Evolutionary conservation across 73 alveolate species (phyloP).

Genomic region (Strombidium stylifer): DNA sequence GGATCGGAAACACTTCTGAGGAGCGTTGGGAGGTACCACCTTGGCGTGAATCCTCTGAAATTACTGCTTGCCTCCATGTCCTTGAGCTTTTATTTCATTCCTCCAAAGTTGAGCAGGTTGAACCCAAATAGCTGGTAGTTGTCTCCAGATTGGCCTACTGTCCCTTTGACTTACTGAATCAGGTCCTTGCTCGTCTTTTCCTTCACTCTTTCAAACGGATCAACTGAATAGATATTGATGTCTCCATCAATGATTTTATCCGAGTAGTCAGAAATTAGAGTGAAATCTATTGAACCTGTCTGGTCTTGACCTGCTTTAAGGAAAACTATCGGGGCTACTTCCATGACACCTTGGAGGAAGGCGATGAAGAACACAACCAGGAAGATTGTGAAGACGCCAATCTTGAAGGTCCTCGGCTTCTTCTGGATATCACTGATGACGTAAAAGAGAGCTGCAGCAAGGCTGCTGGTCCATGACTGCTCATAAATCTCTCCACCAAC

Average conservation of each 20-base stretch:
- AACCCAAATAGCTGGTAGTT: background rate
- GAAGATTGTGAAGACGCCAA: conserved; percentile 92
- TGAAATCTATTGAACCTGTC: conserved; percentile 83
- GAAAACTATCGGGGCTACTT: conserved; percentile 77
- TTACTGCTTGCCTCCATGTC: conserved; percentile 51
- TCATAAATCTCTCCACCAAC: too few species aligned
- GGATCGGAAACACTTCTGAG: conserved; percentile 43
- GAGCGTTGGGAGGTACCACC: conserved; percentile 68
- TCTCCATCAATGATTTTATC: too few species aligned
- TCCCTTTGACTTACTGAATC: too few species aligned
- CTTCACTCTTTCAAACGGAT: too few species aligned
- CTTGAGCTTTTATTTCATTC: background rate
- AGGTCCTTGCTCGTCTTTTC: too few species aligned
- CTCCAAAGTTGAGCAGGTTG: conserved; percentile 28
- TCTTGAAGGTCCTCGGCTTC: conserved; percentile 89
- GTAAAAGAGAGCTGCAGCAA: too few species aligned
- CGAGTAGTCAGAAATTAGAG: too few species aligned
- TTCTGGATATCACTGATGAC: conserved; percentile 46
- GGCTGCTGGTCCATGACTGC: too few species aligned
- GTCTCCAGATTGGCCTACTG: too few species aligned
- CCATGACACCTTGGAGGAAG: conserved; percentile 68
- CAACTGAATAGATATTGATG: too few species aligned
- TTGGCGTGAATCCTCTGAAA: conserved; percentile 65
- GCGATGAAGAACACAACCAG: conserved; percentile 87
- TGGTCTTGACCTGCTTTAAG: conserved; percentile 81